These are phyloP conservation scores for Paecilomyces fulvus DNA, from an alignment of 2,329 filamentous ascomycete genomes.

Conservation along the genomic window DNA sequence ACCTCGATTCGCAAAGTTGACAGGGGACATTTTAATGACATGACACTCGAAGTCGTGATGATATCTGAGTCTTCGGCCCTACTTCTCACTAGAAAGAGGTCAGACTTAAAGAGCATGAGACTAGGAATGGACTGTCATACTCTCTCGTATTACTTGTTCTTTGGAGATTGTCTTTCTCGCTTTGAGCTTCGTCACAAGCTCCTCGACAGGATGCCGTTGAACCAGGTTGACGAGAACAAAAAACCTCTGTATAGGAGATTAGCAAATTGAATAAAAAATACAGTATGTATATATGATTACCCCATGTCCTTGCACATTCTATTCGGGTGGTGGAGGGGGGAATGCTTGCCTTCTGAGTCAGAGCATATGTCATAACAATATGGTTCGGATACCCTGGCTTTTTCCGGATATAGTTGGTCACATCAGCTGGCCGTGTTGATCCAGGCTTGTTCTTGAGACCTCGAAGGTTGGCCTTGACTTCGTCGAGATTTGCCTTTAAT, in stretches of 20 bases:
- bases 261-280: slow-evolving; percentile 3
- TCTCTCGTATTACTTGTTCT: slow-evolving; percentile 71
- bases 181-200: slow-evolving; percentile 61
- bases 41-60: slow-evolving; percentile 73
- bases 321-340: slow-evolving; percentile 7
- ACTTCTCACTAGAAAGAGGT: slow-evolving; percentile 54
- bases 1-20: slow-evolving; percentile 73
- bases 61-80: slow-evolving; percentile 84
- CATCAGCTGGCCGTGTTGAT: slow-evolving; percentile 85
- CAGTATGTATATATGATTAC: slow-evolving; percentile 1
- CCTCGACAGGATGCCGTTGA: slow-evolving; percentile 59
- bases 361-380: slow-evolving; percentile 80
- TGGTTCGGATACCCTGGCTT: slow-evolving; percentile 63
- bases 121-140: slow-evolving; percentile 42
- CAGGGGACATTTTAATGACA: slow-evolving; percentile 88
- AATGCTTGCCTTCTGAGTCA: slow-evolving; percentile 70
- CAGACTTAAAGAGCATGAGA: slow-evolving; percentile 7
- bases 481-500: slow-evolving; percentile 77
- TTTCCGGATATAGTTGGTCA: slow-evolving; percentile 67
- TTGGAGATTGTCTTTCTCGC: slow-evolving; percentile 66
- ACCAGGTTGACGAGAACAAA: slow-evolving; percentile 69
- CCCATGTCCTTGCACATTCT: no score
- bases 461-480: slow-evolving; percentile 86
- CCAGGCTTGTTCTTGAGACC: slow-evolving; percentile 95
- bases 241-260: slow-evolving; percentile 49